A percentile compares a stretch with the other conserved stretches of the same genome.
phyloP scores from a whole-genome alignment of 2,329 filamentous ascomycete genomes.

The Neobulgaria alba region DNA sequence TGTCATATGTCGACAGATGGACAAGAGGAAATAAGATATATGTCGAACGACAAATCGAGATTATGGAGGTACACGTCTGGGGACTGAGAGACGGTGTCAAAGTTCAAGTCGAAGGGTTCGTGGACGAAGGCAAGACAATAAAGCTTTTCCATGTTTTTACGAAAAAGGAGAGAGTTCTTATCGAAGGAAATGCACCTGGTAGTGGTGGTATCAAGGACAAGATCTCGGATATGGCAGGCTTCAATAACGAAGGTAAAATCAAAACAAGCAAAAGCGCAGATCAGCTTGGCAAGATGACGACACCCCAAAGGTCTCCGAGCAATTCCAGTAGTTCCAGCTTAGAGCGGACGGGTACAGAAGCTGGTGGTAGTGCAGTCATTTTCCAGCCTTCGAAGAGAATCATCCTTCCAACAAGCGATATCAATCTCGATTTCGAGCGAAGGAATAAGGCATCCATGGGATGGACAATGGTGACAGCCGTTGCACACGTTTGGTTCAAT shows the following conservation, averaged over 20 bases:
- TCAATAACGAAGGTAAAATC: constrained; percentile 20
- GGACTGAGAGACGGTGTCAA: constrained; percentile 82
- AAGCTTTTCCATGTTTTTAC: constrained; percentile 74
- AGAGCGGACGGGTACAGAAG: constrained; percentile 34
- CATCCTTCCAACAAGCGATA: constrained; percentile 68
- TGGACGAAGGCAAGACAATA: constrained; percentile 83
- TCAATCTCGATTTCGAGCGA: constrained; percentile 85
- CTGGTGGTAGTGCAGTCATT: constrained; percentile 65
- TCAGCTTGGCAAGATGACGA: constrained; percentile 4
- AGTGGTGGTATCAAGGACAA: constrained; percentile 42
- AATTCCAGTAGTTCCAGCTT: constrained; percentile 14
- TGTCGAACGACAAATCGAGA: constrained; percentile 71
- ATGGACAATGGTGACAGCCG: constrained; percentile 81
- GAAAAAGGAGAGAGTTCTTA: constrained; percentile 60
- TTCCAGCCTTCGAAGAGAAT: constrained; percentile 64
- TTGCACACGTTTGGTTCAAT: constrained; percentile 97
- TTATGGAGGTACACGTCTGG: constrained; percentile 85
- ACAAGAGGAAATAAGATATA: constrained; percentile 67
- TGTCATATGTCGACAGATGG: constrained; percentile 86
- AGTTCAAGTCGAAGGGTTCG: constrained; percentile 74
- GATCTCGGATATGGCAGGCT: constrained; percentile 44
- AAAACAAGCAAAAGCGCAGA: constrained; percentile 10
- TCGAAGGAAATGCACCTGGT: constrained; percentile 48
- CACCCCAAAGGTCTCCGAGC: not conserved
- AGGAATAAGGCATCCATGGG: constrained; percentile 73